Percentiles rank a stretch among this genome's conserved stretches.
Evolutionary conservation across 176 grass and related monocot species (phyloP).

Genomic region (Cenchrus fungigraminus): DNA sequence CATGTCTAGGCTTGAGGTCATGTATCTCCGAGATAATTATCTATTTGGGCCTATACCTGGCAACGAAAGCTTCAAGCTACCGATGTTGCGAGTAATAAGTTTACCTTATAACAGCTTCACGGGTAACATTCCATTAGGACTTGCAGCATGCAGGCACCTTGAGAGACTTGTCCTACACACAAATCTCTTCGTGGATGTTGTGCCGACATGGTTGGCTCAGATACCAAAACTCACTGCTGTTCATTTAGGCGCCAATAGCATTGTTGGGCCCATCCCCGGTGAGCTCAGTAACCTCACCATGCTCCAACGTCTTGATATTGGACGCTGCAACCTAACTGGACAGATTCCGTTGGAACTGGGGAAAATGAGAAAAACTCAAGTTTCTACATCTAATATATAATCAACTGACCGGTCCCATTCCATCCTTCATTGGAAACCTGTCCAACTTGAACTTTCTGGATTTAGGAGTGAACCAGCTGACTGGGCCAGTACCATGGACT

Average conservation of each 20-base stretch:
- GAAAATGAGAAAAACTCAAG: neutral
- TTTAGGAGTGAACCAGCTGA: neutral
- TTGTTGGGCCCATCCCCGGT: neutral
- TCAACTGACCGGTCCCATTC: neutral
- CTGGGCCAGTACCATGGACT: neutral
- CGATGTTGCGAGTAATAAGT: neutral
- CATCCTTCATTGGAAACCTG: neutral
- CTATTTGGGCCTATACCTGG: neutral
- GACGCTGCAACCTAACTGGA: neutral
- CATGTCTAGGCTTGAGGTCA: neutral
- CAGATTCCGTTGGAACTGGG: neutral
- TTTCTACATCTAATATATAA: neutral
- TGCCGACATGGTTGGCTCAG: constrained; percentile 14
- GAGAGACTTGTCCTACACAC: neutral
- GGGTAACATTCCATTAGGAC: neutral
- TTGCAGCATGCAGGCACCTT: neutral
- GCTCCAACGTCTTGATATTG: fast-evolving
- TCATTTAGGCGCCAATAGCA: fast-evolving
- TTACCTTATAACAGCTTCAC: neutral
- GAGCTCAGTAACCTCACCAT: neutral
- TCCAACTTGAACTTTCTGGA: neutral
- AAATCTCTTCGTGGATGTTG: neutral
- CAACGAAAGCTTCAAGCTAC: neutral
- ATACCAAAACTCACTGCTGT: neutral
- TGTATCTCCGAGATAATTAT: neutral